Conservation (phyloP, 2,329 filamentous ascomycete species). For the Clarireedia homoeocarpa region DNA sequence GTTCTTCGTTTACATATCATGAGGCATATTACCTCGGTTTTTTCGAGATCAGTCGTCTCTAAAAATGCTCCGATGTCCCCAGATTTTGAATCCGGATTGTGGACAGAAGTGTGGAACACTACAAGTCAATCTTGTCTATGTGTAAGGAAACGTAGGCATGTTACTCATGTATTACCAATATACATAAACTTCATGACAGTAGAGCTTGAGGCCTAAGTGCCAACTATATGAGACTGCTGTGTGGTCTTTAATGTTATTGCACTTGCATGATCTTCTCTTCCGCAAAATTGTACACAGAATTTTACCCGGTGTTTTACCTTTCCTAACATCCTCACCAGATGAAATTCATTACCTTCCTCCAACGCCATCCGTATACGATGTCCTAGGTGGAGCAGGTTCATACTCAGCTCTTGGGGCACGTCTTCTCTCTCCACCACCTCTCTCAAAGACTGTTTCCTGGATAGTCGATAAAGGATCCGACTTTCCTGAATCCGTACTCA, state of each 20-base stretch:
- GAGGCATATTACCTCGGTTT: neutral
- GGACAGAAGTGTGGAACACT: neutral
- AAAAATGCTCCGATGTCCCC: too few species aligned
- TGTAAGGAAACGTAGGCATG: too few species aligned
- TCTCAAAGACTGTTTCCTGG: constrained; percentile 70
- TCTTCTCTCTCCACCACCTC: constrained; percentile 64
- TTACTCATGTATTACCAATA: too few species aligned
- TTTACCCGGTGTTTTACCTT: neutral
- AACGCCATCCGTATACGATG: constrained; percentile 58
- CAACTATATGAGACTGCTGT: too few species aligned
- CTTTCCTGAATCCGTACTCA: constrained; percentile 62
- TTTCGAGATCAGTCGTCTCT: too few species aligned
- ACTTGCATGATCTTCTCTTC: neutral
- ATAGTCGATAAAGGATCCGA: constrained; percentile 85
- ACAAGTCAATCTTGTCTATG: too few species aligned
- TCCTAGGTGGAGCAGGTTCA: constrained; percentile 83
- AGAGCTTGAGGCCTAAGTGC: too few species aligned
- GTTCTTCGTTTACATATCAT: neutral
- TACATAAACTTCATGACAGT: too few species aligned
- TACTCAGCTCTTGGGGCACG: constrained; percentile 85
- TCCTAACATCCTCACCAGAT: constrained; percentile 45
- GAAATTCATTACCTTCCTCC: constrained; percentile 80
- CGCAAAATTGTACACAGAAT: neutral
- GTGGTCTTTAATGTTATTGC: too few species aligned
- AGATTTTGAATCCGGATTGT: neutral